Evolutionary conservation across 306 rosid genomes (phyloP), one percentile per base, ranked within the genome.

Genomic region (Ochetophila trinervis): DNA sequence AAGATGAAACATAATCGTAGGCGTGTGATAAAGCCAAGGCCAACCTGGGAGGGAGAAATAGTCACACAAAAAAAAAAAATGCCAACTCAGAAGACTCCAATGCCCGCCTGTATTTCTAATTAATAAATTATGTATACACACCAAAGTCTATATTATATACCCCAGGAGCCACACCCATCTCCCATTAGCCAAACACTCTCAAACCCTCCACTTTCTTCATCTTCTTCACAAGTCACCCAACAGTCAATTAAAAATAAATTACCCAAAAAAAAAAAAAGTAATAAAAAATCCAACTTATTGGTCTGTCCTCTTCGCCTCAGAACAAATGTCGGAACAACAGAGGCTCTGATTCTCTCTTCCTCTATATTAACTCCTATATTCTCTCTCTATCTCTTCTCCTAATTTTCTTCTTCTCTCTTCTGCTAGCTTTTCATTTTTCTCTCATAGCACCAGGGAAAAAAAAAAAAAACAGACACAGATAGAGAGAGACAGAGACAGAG

Each of bases 261-360:
- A 8, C 3, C 11, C 6, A 8, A 44, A 15, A 45, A 8, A 0
- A 45, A 3, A 4, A 8, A 3, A 8, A 45, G 16, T 45, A 45
- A 8, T 45, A 45, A 14, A 3, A 49, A 49, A 9, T 15, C 2
- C 20, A 15, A 49, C 15, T 49, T 1, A 13, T 14, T 49, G 20
- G 53, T 50, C 10, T n/a, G 1, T 50, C 60, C 57, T 63, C 15
- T 74, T 78, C n/a, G 68, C 79, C 68, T 27, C 48, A 73, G 59
- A 66, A 73, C 36, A 74, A 14, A 68, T 62, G 61, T 35, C 58
- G 77, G 66, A 63, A 73, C 44, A 60, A 67, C 69, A 7, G 12
- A 47, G 42, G 63, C 45, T 19, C 53, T 66, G 45, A 59, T 57
- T 62, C 57, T 35, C 58, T 53, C 47, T 69, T 68, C 63, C 54